Percentiles rank a stretch among this genome's conserved stretches.
phyloP scores from a whole-genome alignment of 805 yeast species.

The Lipomyces yamadae region DNA sequence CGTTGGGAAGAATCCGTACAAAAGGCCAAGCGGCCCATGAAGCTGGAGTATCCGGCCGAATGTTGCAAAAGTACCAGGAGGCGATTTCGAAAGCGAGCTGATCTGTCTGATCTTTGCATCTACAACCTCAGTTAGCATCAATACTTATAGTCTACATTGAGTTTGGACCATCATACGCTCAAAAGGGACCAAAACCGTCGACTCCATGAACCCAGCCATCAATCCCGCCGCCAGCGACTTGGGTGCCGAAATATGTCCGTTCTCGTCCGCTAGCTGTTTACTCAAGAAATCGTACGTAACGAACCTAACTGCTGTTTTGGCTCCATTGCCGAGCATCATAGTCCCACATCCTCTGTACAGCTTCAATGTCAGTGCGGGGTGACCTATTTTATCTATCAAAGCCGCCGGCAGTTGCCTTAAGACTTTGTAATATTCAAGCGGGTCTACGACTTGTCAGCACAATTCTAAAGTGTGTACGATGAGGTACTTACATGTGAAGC shows the following conservation, averaged over 20 bases:
- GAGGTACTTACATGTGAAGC: slow-evolving; percentile 45
- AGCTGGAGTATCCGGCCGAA: slow-evolving; percentile 42
- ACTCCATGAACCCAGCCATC: slow-evolving; percentile 82
- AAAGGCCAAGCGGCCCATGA: slow-evolving; percentile 77
- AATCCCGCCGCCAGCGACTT: slow-evolving; percentile 81
- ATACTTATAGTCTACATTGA: background rate
- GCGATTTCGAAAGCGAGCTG: slow-evolving; percentile 15
- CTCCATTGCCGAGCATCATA: slow-evolving; percentile 70
- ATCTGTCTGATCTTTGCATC: slow-evolving; percentile 34
- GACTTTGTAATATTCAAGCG: slow-evolving; percentile 49
- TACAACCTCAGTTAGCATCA: background rate
- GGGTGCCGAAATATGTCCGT: slow-evolving; percentile 70
- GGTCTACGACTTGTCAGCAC: slow-evolving; percentile 44
- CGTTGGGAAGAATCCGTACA: slow-evolving; percentile 85
- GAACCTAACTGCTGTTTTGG: slow-evolving; percentile 76
- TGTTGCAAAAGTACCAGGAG: slow-evolving; percentile 40
- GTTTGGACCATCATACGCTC: slow-evolving; percentile 53
- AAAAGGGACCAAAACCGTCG: slow-evolving; percentile 84
- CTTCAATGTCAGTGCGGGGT: slow-evolving; percentile 34
- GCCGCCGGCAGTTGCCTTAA: slow-evolving; percentile 46
- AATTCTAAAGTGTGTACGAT: too few relatives aligned
- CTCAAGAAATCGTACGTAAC: slow-evolving; percentile 73
- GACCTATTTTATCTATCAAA: slow-evolving; percentile 30
- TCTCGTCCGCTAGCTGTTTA: slow-evolving; percentile 63
- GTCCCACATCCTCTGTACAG: slow-evolving; percentile 71